These are phyloP conservation scores for Tilletia horrida DNA, from an alignment of 1,284 basidiomycete species.

Conservation along the genomic window DNA sequence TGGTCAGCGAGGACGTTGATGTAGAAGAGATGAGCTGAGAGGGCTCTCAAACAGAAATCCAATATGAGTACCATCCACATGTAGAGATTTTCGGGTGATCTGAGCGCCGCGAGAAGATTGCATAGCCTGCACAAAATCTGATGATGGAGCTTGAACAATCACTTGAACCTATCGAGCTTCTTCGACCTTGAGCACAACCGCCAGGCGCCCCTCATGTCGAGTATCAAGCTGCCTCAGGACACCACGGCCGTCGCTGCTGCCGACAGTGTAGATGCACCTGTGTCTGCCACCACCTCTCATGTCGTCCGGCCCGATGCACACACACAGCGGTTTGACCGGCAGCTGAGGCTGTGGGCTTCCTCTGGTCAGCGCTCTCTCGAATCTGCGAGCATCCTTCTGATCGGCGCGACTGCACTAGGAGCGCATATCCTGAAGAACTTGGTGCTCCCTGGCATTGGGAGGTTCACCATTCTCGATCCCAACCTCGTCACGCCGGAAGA, in stretches of 20 bases:
- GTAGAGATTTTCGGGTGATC: too few relatives aligned
- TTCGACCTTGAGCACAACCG: too few relatives aligned
- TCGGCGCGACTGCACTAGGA: constrained; percentile 75
- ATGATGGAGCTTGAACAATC: too few relatives aligned
- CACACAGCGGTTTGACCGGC: constrained; percentile 53
- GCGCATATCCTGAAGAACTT: constrained; percentile 89
- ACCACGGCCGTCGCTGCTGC: constrained; percentile 6
- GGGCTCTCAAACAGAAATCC: neutral
- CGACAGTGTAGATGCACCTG: neutral
- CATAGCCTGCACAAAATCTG: too few relatives aligned
- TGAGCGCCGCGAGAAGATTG: too few relatives aligned
- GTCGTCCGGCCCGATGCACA: constrained; percentile 38
- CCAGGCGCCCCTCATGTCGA: neutral
- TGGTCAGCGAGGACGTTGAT: neutral
- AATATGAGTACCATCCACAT: too few relatives aligned
- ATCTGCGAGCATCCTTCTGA: constrained; percentile 72
- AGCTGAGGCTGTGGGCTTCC: constrained; percentile 81
- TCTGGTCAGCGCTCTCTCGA: constrained; percentile 90
- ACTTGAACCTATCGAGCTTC: too few relatives aligned
- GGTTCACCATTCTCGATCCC: constrained; percentile 81
- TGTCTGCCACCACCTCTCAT: neutral
- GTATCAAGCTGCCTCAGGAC: constrained; percentile 14
- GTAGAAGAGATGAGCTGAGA: neutral
- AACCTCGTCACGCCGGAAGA: constrained; percentile 67
- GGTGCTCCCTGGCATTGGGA: constrained; percentile 86